phyloP scores from a whole-genome alignment of 305 asterid species.

The Fraxinus greggii region DNA sequence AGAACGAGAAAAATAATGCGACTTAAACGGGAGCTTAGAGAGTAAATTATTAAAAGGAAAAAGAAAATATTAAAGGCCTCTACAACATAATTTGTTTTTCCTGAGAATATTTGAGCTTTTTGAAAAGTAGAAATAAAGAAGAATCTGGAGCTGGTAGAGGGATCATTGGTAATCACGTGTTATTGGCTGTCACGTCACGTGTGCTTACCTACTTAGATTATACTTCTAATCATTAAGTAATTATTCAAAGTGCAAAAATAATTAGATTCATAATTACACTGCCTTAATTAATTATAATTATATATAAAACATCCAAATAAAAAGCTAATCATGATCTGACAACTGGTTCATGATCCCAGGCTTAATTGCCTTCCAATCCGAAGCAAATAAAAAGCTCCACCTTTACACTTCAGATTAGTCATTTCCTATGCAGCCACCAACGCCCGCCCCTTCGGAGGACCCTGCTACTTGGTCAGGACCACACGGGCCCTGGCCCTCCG shows the following conservation, averaged over 20 bases:
- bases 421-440: background rate
- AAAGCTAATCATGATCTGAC: slow-evolving; percentile 32
- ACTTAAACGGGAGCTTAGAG: too few relatives aligned
- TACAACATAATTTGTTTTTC: background rate
- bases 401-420: background rate
- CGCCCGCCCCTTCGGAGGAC: too few relatives aligned
- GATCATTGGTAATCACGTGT: background rate
- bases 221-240: slow-evolving; percentile 26
- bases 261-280: background rate
- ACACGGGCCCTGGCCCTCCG: too few relatives aligned
- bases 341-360: slow-evolving; percentile 27
- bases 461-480: too few relatives aligned
- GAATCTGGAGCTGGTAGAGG: background rate
- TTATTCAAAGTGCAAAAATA: slow-evolving; percentile 1
- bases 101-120: background rate
- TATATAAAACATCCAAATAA: slow-evolving; percentile 18
- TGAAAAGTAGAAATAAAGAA: background rate
- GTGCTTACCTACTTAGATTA: slow-evolving; percentile 17
- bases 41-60: background rate
- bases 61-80: background rate
- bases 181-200: slow-evolving; percentile 18
- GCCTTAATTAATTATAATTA: background rate
- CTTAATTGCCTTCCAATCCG: background rate
- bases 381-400: background rate
- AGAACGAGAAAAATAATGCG: too few relatives aligned